Conservation (phyloP, 208 protist species). For the Acanthamoeba triangularis region DNA sequence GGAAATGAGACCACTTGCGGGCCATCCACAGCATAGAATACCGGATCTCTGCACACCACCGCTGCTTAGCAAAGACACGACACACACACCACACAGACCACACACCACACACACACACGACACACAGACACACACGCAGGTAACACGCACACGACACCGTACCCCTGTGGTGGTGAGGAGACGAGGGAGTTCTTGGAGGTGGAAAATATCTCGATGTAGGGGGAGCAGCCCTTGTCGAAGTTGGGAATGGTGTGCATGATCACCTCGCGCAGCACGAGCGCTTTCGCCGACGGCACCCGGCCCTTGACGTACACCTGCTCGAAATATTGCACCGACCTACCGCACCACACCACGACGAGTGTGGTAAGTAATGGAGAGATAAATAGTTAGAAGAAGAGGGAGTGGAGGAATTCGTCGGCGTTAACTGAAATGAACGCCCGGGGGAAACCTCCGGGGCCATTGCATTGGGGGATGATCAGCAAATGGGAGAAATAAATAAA, state of each 20-base stretch:
- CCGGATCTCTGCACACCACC: slow-evolving; percentile 32
- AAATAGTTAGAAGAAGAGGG: too few species aligned
- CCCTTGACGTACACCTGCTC: slow-evolving; percentile 76
- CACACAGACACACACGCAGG: neutral
- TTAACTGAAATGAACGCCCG: neutral
- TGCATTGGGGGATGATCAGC: neutral
- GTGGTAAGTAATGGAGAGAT: too few species aligned
- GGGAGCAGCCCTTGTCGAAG: slow-evolving; percentile 76
- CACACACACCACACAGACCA: neutral
- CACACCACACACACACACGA: neutral
- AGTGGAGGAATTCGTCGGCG: too few species aligned
- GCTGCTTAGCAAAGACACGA: neutral
- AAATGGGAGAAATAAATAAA: neutral
- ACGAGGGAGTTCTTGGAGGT: slow-evolving; percentile 30
- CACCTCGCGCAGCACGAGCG: slow-evolving; percentile 59
- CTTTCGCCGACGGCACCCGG: neutral
- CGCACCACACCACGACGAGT: neutral
- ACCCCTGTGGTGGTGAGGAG: slow-evolving; percentile 59
- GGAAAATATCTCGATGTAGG: slow-evolving; percentile 66
- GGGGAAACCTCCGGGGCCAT: too few species aligned
- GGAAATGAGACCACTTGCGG: slow-evolving; percentile 60
- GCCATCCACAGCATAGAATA: slow-evolving; percentile 58
- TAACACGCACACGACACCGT: neutral
- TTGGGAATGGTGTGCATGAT: slow-evolving; percentile 79
- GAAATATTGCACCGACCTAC: slow-evolving; percentile 55